Base-by-base conservation (phyloP, 2,329 filamentous ascomycete species). In the Achaetomium macrosporum region DNA sequence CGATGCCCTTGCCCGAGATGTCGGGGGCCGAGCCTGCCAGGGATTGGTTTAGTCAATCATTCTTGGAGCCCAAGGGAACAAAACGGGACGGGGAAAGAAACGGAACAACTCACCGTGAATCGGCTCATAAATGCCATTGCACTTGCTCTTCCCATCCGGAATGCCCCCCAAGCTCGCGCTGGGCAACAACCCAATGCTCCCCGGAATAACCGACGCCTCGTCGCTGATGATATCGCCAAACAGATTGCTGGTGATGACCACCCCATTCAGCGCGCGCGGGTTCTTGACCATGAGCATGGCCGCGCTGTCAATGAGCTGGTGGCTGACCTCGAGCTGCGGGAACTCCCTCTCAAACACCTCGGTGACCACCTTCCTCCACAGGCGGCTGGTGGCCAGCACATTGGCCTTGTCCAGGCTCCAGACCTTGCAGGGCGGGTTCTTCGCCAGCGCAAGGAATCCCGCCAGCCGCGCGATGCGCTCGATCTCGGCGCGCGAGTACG, bases 271-370 rank as follows among this genome's bases (percentile, higher is more conserved):
- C 19, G 83, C 82, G 11, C 85, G 78, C 10, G 92, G 92, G 72
- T 91, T 92, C 84, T 95, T 96, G 66, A 97, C 82, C 87, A 97
- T 90, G 63, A 96, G 76, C 91, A 97, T 96, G 60, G 92, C 92
- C n/a, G 92, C 92, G 52, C 84, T 89, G 74, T 97, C 92, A 67
- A 97, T 96, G 47, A 97, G 80, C 69, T 97, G 91, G 70, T 96
- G 92, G 60, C 84, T 82, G 41, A 95, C 74, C 74, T 88, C 82
- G 42, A 96, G 73, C 68, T 92, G 82, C 2, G 92, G 90, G 74
- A 95, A 97, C 76, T 96, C 92, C 60, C 85, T 85, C 61, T 78
- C 80, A 79, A 96, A 92, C 54, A 90, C 79, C 73, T 96, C 88
- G 39, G 81, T 84, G 42, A 96, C 87, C 2, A 87, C 87, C 75